Base-by-base conservation (phyloP, 1,139 yeast genomes). In the Blastobotrys illinoisensis region DNA sequence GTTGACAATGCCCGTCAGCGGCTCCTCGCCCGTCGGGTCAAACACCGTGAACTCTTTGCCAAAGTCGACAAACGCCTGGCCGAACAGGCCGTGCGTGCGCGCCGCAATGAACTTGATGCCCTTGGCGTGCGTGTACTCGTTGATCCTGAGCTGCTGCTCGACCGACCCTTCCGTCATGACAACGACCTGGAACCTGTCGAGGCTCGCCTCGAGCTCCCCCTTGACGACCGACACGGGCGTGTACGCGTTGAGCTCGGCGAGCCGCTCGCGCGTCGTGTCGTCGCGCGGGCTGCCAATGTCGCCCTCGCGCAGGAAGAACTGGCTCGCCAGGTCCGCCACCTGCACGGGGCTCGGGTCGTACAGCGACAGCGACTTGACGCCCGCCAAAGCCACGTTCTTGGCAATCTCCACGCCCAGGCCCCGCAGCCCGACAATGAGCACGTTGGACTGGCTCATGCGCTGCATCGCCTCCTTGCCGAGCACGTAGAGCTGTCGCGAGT, bases 391-490 rank as follows among this genome's bases (percentile, higher is more conserved):
- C 55, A 93, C 89, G 72, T 93, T 93, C 73, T 93, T 95, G 45
- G 99, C 97, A 58, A 93, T 90, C 72, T 93, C 99, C 49, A 88
- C 80, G 63, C 99, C 99, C 50, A 93, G 76, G 44, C 99, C 99
- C 67, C 83, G 85, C 59, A 91, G 75, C 2, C 99, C 99, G 60
- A 91, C 82, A 54, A 93, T 78, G 52, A 93, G 79, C 18, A 93
- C 97, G 65, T 87, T 89, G 47, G 98, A 90, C 62, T 82, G 79
- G 67, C 93, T 97, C 97, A 93, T 88, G 71, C 89, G 88, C 66
- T 91, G 78, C 99, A 93, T 93, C 54, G 99, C 99, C 64, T 93
- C 99, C 67, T 88, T 88, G 56, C 97, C 97, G 64, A 90, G 74
- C 55, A 90, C 97, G 64, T 90, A 89, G 71, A 93, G 80, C 74